These are phyloP conservation scores for Astragalus glycyphyllos DNA, from an alignment of 306 rosid genomes.

Conservation along the genomic window DNA sequence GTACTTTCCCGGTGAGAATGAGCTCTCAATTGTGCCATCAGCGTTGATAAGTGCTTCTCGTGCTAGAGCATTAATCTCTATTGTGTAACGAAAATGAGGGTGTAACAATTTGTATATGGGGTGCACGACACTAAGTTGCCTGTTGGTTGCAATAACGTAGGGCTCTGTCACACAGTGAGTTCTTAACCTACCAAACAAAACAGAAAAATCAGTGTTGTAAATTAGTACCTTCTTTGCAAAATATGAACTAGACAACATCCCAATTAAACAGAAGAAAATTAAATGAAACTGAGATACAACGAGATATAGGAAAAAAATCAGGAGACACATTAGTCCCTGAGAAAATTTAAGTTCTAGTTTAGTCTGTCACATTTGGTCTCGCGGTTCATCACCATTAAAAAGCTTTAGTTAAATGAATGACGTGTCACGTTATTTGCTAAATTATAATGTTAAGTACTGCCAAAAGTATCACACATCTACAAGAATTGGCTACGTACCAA, in stretches of 20 bases:
- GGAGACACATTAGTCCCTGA: too few species aligned
- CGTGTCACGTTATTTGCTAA: neutral
- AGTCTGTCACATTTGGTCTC: too few species aligned
- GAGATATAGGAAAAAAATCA: too few species aligned
- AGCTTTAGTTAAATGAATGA: too few species aligned
- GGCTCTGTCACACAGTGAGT: conserved; percentile 86
- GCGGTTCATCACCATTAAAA: too few species aligned
- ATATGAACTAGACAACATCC: too few species aligned
- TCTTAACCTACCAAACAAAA: conserved; percentile 63
- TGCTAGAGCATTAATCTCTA: conserved; percentile 88
- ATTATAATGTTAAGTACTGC: too few species aligned
- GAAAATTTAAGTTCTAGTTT: too few species aligned
- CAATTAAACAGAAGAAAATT: too few species aligned
- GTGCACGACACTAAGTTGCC: conserved; percentile 84
- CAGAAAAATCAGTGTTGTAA: neutral
- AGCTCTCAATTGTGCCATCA: conserved; percentile 67
- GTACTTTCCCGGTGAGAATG: conserved; percentile 68
- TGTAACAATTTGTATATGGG: conserved; percentile 75
- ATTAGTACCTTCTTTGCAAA: too few species aligned
- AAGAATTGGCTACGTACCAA: conserved; percentile 53
- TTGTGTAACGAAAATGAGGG: conserved; percentile 87
- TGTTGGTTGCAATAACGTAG: conserved; percentile 76
- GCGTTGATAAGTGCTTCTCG: conserved; percentile 77
- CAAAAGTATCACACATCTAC: too few species aligned
- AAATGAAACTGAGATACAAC: too few species aligned